These are phyloP conservation scores for Zygosaccharomyces rouxii DNA, from an alignment of 805 yeast species.

Conservation along the genomic window DNA sequence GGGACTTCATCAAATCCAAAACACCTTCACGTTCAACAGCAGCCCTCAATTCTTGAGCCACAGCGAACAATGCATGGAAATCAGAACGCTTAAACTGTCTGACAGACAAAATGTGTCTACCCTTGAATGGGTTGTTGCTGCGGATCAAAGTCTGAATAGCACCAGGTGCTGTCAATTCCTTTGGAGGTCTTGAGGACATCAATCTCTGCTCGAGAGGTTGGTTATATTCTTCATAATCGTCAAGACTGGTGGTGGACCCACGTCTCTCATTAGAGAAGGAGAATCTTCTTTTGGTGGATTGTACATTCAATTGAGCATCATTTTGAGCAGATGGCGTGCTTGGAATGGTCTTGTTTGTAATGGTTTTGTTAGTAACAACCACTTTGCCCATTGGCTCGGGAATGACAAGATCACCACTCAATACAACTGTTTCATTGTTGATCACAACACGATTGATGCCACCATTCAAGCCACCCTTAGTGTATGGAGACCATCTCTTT, in stretches of 20 bases:
- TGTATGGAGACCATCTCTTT: constrained; percentile 52
- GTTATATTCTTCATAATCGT: constrained; percentile 52
- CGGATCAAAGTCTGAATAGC: constrained; percentile 75
- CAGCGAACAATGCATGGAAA: constrained; percentile 87
- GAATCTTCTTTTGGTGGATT: constrained; percentile 40
- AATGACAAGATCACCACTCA: constrained; percentile 73
- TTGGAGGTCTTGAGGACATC: constrained; percentile 69
- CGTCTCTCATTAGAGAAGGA: constrained; percentile 49
- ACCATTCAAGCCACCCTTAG: constrained; percentile 57
- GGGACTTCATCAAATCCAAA: constrained; percentile 82
- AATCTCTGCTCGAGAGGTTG: constrained; percentile 46
- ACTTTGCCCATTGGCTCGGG: constrained; percentile 60
- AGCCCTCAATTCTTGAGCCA: constrained; percentile 96
- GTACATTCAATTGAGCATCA: constrained; percentile 37
- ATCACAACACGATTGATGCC: constrained; percentile 84
- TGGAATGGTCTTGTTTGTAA: constrained; percentile 41
- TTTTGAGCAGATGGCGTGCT: constrained; percentile 31
- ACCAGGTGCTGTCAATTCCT: constrained; percentile 69
- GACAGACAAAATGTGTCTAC: constrained; percentile 84
- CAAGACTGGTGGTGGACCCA: constrained; percentile 35
- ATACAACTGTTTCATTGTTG: constrained; percentile 71
- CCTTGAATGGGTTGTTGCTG: constrained; percentile 81
- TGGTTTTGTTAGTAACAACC: constrained; percentile 43
- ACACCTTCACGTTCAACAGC: constrained; percentile 97
- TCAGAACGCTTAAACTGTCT: constrained; percentile 83